A percentile compares a stretch with the other conserved stretches of the same genome.
Evolutionary conservation across 2,329 filamentous ascomycete species (phyloP).

Genomic region (Penicillium sp.): DNA sequence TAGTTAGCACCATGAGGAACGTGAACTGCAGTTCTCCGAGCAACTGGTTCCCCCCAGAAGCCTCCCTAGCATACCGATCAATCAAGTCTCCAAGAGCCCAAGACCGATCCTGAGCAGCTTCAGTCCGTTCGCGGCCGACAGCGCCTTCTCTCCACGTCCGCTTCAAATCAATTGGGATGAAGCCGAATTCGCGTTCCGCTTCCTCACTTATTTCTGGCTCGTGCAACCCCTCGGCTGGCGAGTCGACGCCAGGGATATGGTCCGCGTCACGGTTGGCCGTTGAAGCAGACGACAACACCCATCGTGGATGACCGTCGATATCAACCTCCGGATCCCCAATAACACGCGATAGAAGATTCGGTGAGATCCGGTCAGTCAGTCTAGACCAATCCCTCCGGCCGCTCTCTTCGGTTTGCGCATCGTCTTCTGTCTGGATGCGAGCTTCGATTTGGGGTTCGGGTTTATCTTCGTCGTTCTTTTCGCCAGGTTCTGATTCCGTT

Average conservation of each 20-base stretch:
- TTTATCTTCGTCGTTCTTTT: slow-evolving; percentile 11
- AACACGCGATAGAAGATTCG: slow-evolving; percentile 51
- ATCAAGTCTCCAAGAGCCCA: slow-evolving; percentile 60
- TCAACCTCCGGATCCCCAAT: slow-evolving; percentile 41
- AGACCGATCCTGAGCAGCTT: slow-evolving; percentile 60
- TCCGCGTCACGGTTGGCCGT: slow-evolving; percentile 57
- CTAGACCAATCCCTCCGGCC: slow-evolving; percentile 54
- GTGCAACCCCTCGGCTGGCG: slow-evolving; percentile 16
- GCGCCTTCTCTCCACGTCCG: slow-evolving; percentile 62
- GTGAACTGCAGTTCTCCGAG: slow-evolving; percentile 62
- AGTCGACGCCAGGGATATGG: slow-evolving; percentile 57
- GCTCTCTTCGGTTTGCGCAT: slow-evolving; percentile 33
- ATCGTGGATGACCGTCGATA: slow-evolving; percentile 45
- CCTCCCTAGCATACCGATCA: slow-evolving; percentile 28
- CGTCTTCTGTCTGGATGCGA: slow-evolving; percentile 18
- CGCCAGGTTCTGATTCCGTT: background rate
- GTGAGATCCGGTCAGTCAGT: slow-evolving; percentile 53
- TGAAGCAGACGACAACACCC: slow-evolving; percentile 58
- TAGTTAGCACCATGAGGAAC: slow-evolving; percentile 61
- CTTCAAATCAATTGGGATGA: slow-evolving; percentile 60
- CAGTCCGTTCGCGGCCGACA: slow-evolving; percentile 60
- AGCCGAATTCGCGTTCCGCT: slow-evolving; percentile 49
- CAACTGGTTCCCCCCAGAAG: slow-evolving; percentile 38
- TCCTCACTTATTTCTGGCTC: slow-evolving; percentile 29
- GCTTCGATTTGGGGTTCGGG: slow-evolving; percentile 1